Percentiles rank a stretch among this genome's conserved stretches.
phyloP scores from a whole-genome alignment of 2,329 filamentous ascomycete genomes.

The Ciborinia camelliae region DNA sequence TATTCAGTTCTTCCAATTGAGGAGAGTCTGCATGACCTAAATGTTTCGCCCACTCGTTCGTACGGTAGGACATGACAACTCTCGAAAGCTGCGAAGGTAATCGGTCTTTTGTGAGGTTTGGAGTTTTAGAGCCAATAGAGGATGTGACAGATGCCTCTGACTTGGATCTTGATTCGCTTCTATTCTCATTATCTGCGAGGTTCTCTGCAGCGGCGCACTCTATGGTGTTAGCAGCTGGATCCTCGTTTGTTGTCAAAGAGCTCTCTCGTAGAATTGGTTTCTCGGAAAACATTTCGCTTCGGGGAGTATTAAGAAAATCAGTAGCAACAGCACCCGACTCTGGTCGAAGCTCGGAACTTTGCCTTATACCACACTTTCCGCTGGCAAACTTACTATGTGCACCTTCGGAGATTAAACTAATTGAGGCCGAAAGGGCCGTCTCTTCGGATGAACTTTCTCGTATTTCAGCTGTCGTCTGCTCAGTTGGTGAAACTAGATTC shows the following conservation, averaged over 20 bases:
- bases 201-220: not conserved
- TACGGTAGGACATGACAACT: slow-evolving; percentile 78
- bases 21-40: slow-evolving; percentile 73
- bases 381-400: not conserved
- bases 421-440: not conserved
- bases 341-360: not conserved
- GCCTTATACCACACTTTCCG: not conserved
- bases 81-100: slow-evolving; percentile 71
- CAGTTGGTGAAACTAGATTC: not conserved
- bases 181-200: not conserved
- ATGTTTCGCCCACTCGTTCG: slow-evolving; percentile 96
- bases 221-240: not conserved
- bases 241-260: slow-evolving; percentile 25
- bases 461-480: not conserved
- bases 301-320: not conserved
- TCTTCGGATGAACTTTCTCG: not conserved
- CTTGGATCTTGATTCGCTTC: not conserved
- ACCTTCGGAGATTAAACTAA: not conserved
- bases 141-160: slow-evolving; percentile 41
- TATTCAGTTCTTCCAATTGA: slow-evolving; percentile 57
- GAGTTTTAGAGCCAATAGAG: slow-evolving; percentile 43
- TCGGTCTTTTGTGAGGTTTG: slow-evolving; percentile 55
- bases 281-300: not conserved
- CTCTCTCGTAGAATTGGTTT: not conserved
- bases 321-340: slow-evolving; percentile 1